Base-by-base conservation (phyloP, 2,329 filamentous ascomycete species). In the Pseudogymnoascus pannorum region DNA sequence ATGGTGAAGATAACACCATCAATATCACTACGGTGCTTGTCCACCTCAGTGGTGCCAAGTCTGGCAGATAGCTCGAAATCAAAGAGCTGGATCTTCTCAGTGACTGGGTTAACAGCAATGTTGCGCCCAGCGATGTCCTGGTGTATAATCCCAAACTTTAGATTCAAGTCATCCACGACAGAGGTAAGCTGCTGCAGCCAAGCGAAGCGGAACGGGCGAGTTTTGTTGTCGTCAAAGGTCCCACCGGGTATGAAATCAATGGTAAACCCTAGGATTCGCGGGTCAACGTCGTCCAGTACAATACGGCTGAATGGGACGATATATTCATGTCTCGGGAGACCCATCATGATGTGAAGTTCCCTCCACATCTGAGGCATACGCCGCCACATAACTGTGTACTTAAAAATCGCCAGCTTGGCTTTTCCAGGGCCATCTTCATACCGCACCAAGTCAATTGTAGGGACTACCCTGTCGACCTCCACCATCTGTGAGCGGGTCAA, bases 91-190 rank as follows among this genome's bases (percentile, higher is more conserved):
- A 77, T 57, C 4, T 63, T 62, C 57, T 76, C 68, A 11, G 72
- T 74, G 11, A 58, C 40, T 4, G 69, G 66, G 57, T 77, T 66
- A 57, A 77, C 62, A 0, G 76, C 44, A 3, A 77, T 66, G 60
- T 77, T 77, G 26, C 72, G 69, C 3, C 72, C 63, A 2, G 71
- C 69, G 57, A 78, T 68, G 60, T 76, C 75, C 62, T 75, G 71
- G 63, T 77, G 75, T 38, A 67, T 64, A 42, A 77, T 71, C 26
- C 75, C 74, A 36, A 72, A 64, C 42, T 69, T 61, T 11, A 76
- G 66, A 59, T 77, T 76, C 26, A 77, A 66, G 33, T 72, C 68
- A 60, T 77, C 75, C 7, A 77, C 68, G 4, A 75, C 69, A 0
- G 66, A 7, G 0, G 70, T 71, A 1, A 78, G 71, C 61, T 78